Conservation (phyloP, 352 stramenopile genomes). For the Globisporangium takayamanum region DNA sequence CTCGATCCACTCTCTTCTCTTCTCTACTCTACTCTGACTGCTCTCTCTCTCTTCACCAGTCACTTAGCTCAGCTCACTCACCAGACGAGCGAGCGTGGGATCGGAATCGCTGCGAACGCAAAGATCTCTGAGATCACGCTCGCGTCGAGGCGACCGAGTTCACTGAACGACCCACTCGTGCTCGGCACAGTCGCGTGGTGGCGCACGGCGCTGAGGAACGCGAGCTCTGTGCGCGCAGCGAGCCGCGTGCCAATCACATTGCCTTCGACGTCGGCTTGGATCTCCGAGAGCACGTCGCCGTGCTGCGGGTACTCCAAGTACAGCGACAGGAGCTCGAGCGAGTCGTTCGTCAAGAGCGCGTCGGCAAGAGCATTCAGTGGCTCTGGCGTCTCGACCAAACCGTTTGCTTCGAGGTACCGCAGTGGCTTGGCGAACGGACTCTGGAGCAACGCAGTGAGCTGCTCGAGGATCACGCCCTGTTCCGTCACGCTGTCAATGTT, state of each 20-base stretch:
- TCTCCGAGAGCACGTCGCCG: slow-evolving; percentile 1
- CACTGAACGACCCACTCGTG: background rate
- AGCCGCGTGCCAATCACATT: slow-evolving; percentile 15
- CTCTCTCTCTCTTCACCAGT: too few species aligned
- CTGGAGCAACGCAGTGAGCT: slow-evolving; percentile 13
- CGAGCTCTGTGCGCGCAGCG: slow-evolving; percentile 13
- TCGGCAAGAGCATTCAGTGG: background rate
- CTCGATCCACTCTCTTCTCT: too few species aligned
- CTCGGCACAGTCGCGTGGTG: background rate
- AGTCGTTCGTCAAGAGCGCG: background rate
- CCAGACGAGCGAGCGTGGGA: background rate
- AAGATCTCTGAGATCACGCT: slow-evolving; percentile 2
- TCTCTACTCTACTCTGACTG: too few species aligned
- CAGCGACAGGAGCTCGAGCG: slow-evolving; percentile 2
- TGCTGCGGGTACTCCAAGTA: slow-evolving; percentile 2
- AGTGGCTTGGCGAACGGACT: slow-evolving; percentile 12
- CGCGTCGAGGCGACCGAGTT: background rate
- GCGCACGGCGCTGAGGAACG: slow-evolving; percentile 25
- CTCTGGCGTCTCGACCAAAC: background rate
- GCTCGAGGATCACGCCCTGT: slow-evolving; percentile 6
- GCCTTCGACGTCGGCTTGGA: slow-evolving; percentile 12
- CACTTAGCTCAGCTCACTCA: background rate
- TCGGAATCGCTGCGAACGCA: slow-evolving; percentile 10
- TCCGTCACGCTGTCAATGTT: slow-evolving; percentile 15
- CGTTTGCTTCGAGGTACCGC: slow-evolving; percentile 9